Conservation (phyloP, 257 asterid genomes). For the Fraxinus quadrangulata region DNA sequence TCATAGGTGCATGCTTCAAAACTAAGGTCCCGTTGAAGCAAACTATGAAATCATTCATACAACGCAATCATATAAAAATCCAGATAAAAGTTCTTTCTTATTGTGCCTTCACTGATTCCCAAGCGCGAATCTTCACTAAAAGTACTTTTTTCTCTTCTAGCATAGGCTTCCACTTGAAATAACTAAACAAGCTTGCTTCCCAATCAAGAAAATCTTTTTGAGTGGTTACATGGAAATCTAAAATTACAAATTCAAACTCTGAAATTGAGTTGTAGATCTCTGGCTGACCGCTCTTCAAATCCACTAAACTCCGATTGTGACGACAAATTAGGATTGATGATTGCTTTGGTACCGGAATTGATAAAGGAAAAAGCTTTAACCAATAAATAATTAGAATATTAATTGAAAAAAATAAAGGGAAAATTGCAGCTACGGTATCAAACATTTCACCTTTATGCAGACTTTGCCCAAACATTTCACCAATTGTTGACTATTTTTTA, state of each 20-base stretch:
- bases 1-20: background rate
- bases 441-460: too few relatives aligned
- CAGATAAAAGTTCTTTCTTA: background rate
- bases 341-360: background rate
- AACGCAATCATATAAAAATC: background rate
- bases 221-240: background rate
- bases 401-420: background rate
- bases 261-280: background rate
- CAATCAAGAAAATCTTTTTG: background rate
- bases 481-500: too few relatives aligned
- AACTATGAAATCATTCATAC: background rate
- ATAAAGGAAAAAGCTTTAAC: background rate
- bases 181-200: too few relatives aligned
- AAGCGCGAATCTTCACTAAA: too few relatives aligned
- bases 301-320: background rate
- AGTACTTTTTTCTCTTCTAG: too few relatives aligned
- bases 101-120: too few relatives aligned
- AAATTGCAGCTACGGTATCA: too few relatives aligned
- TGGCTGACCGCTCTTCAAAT: background rate
- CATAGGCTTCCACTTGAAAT: too few relatives aligned
- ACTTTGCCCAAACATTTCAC: too few relatives aligned
- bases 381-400: background rate
- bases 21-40: background rate
- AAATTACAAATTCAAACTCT: background rate
- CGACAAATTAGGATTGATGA: background rate